Percentiles rank a stretch among this genome's conserved stretches.
Evolutionary conservation across 2,329 filamentous ascomycete genomes (phyloP).

Genomic region (Cordyceps javanica): DNA sequence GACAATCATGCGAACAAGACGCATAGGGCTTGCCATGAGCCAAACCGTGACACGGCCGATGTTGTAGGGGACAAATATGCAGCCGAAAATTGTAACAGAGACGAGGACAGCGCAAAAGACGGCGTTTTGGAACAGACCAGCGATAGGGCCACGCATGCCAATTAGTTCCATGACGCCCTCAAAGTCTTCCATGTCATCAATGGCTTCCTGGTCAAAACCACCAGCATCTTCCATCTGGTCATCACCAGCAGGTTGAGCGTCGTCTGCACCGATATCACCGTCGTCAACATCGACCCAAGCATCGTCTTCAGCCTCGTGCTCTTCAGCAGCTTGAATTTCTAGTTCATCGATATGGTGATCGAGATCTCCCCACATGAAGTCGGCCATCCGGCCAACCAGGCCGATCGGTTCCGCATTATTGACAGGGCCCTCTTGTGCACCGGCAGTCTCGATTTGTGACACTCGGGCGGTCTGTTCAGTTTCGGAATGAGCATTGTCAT

Average conservation of each 20-base stretch:
- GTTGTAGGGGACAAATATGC: constrained; percentile 88
- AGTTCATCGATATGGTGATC: constrained; percentile 29
- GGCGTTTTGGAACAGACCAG: constrained; percentile 86
- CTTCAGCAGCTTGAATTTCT: constrained; percentile 27
- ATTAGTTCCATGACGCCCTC: constrained; percentile 95
- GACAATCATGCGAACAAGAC: constrained; percentile 67
- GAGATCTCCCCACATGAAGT: constrained; percentile 58
- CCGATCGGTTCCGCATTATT: constrained; percentile 12
- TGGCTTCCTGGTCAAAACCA: constrained; percentile 66
- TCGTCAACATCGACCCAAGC: constrained; percentile 24
- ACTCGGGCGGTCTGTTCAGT: background rate
- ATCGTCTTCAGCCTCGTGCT: constrained; percentile 46
- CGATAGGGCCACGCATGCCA: constrained; percentile 89
- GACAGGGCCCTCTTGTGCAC: constrained; percentile 10
- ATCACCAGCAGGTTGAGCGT: constrained; percentile 20
- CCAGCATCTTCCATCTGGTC: constrained; percentile 30
- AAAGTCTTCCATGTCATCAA: constrained; percentile 86
- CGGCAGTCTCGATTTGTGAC: background rate
- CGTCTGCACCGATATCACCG: constrained; percentile 45
- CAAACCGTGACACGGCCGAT: constrained; percentile 80
- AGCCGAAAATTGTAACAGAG: constrained; percentile 75
- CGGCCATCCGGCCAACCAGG: constrained; percentile 31
- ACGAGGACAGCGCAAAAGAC: constrained; percentile 91
- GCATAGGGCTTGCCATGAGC: constrained; percentile 70
- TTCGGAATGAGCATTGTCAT: background rate